phyloP scores from a whole-genome alignment of 2,329 filamentous ascomycete genomes.

The Penicillium sp. region DNA sequence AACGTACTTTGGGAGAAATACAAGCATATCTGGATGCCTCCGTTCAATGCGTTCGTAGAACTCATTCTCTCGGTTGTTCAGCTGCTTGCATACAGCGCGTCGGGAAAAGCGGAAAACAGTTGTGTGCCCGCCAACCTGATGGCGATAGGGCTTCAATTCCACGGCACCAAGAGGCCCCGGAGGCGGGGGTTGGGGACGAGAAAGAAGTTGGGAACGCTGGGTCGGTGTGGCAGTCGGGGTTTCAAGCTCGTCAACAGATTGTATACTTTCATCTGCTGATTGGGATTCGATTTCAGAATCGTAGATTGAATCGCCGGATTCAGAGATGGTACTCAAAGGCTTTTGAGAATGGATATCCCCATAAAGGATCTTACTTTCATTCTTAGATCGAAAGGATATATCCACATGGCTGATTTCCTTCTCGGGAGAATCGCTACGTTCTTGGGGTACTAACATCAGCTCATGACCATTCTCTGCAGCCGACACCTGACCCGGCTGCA shows the following conservation, averaged over 20 bases:
- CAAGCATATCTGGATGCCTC: slow-evolving; percentile 82
- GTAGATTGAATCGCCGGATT: slow-evolving; percentile 42
- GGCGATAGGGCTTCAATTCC: slow-evolving; percentile 92
- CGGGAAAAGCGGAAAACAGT: slow-evolving; percentile 95
- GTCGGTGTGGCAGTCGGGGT: slow-evolving; percentile 49
- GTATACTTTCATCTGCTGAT: slow-evolving; percentile 43
- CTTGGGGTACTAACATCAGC: slow-evolving; percentile 29
- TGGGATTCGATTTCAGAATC: slow-evolving; percentile 48
- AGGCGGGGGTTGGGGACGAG: slow-evolving; percentile 30
- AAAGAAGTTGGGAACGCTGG: slow-evolving; percentile 26
- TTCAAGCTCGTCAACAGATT: slow-evolving; percentile 52
- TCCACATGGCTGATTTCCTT: slow-evolving; percentile 54
- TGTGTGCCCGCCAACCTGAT: slow-evolving; percentile 95
- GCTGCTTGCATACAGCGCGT: slow-evolving; percentile 92
- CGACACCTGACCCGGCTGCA: slow-evolving; percentile 27
- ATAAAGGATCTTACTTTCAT: slow-evolving; percentile 60
- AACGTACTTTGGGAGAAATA: slow-evolving; percentile 79
- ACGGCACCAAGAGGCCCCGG: slow-evolving; percentile 75
- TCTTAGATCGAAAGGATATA: slow-evolving; percentile 60
- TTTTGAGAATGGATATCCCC: slow-evolving; percentile 52
- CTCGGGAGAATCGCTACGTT: slow-evolving; percentile 25
- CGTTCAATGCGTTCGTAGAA: slow-evolving; percentile 97
- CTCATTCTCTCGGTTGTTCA: slow-evolving; percentile 97
- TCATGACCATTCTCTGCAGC: slow-evolving; percentile 28
- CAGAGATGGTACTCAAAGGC: slow-evolving; percentile 36